These are phyloP conservation scores for Sporobolomyces pararoseus DNA, from an alignment of 768 basidiomycete genomes.

Conservation along the genomic window DNA sequence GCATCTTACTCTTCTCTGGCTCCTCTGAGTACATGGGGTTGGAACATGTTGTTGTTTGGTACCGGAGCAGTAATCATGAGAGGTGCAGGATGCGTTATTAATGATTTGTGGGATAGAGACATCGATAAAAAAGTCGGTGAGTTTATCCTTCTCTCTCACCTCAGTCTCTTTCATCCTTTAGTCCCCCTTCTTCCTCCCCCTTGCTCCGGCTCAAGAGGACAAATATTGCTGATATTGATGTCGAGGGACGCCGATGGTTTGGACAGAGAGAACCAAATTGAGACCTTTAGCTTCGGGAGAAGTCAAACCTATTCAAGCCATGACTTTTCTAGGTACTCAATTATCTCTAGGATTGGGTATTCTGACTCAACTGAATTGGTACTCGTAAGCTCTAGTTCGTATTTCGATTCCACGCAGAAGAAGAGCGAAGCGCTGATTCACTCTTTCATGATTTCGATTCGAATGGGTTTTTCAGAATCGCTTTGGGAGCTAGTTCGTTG, in stretches of 20 bases:
- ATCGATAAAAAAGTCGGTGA: slow-evolving; percentile 87
- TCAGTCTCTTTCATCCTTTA: background rate
- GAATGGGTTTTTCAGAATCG: slow-evolving; percentile 64
- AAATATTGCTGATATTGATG: too few relatives aligned
- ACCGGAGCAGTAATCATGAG: slow-evolving; percentile 91
- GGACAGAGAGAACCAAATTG: slow-evolving; percentile 73
- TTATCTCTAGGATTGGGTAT: slow-evolving; percentile 77
- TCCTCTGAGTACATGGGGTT: slow-evolving; percentile 65
- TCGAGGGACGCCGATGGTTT: too few relatives aligned
- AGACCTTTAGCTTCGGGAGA: slow-evolving; percentile 83
- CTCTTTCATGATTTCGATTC: too few relatives aligned
- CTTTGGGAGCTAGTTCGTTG: slow-evolving; percentile 85
- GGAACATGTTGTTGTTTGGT: slow-evolving; percentile 78
- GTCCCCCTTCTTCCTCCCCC: background rate
- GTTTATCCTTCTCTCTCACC: slow-evolving; percentile 40
- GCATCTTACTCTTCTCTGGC: slow-evolving; percentile 73
- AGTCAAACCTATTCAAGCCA: slow-evolving; percentile 68
- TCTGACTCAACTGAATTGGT: slow-evolving; percentile 86
- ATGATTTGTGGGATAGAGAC: slow-evolving; percentile 95
- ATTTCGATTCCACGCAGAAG: too few relatives aligned
- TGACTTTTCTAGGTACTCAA: slow-evolving; percentile 76
- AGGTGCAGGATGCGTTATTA: slow-evolving; percentile 96
- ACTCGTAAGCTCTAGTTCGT: slow-evolving; percentile 80
- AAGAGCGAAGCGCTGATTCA: too few relatives aligned
- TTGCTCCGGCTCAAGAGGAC: too few relatives aligned